These are phyloP conservation scores for Globisporangium sylvaticum DNA, from an alignment of 352 stramenopile genomes.

Conservation along the genomic window DNA sequence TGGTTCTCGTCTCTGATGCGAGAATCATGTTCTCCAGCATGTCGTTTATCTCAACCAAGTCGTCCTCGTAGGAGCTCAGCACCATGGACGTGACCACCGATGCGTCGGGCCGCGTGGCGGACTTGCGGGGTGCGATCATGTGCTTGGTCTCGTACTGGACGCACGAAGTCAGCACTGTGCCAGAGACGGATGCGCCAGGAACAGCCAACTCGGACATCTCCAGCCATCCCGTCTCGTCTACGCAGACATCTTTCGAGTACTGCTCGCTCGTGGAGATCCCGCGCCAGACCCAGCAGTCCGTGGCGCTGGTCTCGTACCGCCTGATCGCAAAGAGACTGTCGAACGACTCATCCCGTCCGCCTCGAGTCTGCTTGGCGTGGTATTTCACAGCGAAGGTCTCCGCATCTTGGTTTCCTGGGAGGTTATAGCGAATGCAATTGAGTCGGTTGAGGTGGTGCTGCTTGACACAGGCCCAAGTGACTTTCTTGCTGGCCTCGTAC, in stretches of 20 bases:
- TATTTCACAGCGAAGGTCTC: conserved; percentile 1
- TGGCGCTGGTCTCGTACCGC: neutral
- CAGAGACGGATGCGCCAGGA: neutral
- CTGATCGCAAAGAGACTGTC: neutral
- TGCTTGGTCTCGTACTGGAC: conserved; percentile 1
- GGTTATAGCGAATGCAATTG: neutral
- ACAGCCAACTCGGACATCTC: neutral
- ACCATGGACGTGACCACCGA: conserved; percentile 40
- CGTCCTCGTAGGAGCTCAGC: conserved; percentile 50
- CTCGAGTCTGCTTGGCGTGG: neutral
- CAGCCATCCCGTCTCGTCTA: neutral
- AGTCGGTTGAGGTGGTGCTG: neutral
- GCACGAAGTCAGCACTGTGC: neutral
- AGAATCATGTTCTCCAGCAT: conserved; percentile 39
- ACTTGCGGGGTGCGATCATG: neutral
- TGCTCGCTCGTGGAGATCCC: neutral
- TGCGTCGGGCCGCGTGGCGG: neutral
- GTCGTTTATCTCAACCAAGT: conserved; percentile 35
- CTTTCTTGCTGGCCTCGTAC: neutral
- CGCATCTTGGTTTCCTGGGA: neutral
- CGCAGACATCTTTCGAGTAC: neutral
- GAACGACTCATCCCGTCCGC: neutral
- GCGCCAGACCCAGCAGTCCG: neutral
- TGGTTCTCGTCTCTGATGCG: neutral
- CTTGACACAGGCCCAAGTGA: neutral